Evolutionary conservation across 768 basidiomycete species (phyloP).

Genomic region (Leccinum truebloodii): DNA sequence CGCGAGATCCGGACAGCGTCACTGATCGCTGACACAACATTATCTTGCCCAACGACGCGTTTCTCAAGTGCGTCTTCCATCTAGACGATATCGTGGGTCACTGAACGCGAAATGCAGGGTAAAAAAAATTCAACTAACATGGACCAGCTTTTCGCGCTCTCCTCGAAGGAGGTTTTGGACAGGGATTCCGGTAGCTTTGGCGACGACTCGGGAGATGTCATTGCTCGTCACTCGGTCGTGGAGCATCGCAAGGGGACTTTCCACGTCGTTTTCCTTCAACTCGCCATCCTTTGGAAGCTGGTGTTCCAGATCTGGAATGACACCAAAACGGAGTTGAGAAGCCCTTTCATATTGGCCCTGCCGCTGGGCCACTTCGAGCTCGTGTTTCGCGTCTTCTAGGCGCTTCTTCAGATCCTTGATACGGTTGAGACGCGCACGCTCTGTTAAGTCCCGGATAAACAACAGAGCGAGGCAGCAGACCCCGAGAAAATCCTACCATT

Average conservation of each 20-base stretch:
- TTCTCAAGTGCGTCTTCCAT: conserved; percentile 81
- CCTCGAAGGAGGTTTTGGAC: conserved; percentile 87
- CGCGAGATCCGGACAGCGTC: conserved; percentile 93
- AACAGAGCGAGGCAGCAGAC: no score
- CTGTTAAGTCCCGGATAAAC: conserved; percentile 33
- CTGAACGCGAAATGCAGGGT: background rate
- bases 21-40: conserved; percentile 81
- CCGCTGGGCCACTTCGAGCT: conserved; percentile 86
- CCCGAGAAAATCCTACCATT: conserved; percentile 44
- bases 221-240: conserved; percentile 87
- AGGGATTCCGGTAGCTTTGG: conserved; percentile 87
- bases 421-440: conserved; percentile 65
- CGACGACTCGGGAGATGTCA: conserved; percentile 87
- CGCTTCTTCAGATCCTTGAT: conserved; percentile 73
- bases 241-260: conserved; percentile 59
- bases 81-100: conserved; percentile 37
- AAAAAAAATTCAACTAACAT: conserved; percentile 50
- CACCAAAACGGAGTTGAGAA: conserved; percentile 78
- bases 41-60: conserved; percentile 89
- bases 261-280: conserved; percentile 32
- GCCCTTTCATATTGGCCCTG: conserved; percentile 86
- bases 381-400: conserved; percentile 81
- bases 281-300: conserved; percentile 62
- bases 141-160: conserved; percentile 85
- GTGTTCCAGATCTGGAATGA: conserved; percentile 77